phyloP scores from a whole-genome alignment of 2,329 filamentous ascomycete species.

The Ramularia endophylla region DNA sequence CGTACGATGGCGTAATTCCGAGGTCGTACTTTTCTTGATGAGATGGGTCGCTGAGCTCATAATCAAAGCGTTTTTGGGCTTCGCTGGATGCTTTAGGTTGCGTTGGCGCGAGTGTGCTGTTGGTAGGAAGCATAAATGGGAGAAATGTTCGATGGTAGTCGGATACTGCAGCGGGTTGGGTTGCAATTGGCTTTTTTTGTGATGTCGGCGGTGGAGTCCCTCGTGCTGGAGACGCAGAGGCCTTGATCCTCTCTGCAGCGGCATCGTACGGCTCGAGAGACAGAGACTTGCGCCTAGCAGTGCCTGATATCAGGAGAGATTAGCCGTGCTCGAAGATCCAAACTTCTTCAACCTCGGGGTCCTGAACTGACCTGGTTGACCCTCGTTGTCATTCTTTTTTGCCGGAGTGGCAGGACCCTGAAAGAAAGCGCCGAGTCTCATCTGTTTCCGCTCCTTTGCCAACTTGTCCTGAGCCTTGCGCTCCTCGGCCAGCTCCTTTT shows the following conservation, averaged over 20 bases:
- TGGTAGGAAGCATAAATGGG: slow-evolving; percentile 70
- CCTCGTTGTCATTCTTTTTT: slow-evolving; percentile 17
- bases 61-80: slow-evolving; percentile 26
- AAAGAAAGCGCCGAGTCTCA: slow-evolving; percentile 42
- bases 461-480: slow-evolving; percentile 27
- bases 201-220: slow-evolving; percentile 14
- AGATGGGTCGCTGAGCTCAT: slow-evolving; percentile 24
- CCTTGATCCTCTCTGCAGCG: slow-evolving; percentile 20
- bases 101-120: slow-evolving; percentile 62
- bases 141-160: slow-evolving; percentile 62
- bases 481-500: slow-evolving; percentile 30
- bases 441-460: slow-evolving; percentile 28
- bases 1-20: slow-evolving; percentile 20
- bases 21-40: slow-evolving; percentile 28
- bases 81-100: slow-evolving; percentile 15
- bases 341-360: no score
- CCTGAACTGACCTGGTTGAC: slow-evolving; percentile 16
- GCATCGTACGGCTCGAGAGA: slow-evolving; percentile 29
- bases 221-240: slow-evolving; percentile 23
- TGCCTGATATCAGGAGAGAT: slow-evolving; percentile 12
- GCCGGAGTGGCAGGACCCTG: slow-evolving; percentile 30
- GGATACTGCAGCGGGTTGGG: slow-evolving; percentile 25
- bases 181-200: slow-evolving; percentile 10
- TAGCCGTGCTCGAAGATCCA: no score
- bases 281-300: slow-evolving; percentile 31